Evolutionary conservation across 2,329 filamentous ascomycete genomes (phyloP).

Genomic region (Zymoseptoria pseudotritici): DNA sequence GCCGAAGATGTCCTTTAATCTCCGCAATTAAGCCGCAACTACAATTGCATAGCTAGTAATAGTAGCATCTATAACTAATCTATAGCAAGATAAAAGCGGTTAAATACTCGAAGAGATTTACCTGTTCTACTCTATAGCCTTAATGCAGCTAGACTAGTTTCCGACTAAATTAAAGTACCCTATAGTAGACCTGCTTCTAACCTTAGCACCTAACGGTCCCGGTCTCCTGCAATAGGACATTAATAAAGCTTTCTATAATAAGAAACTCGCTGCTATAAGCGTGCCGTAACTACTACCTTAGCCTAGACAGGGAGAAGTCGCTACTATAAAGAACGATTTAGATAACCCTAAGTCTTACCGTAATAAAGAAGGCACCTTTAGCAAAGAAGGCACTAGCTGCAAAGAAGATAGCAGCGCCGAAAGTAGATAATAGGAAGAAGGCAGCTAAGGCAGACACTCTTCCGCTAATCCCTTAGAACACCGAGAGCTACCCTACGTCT

Average conservation of each 20-base stretch:
- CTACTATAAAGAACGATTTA: no score
- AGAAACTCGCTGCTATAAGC: background rate
- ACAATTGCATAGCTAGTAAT: background rate
- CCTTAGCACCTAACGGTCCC: background rate
- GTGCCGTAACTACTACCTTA: background rate
- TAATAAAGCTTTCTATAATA: background rate
- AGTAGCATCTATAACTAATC: background rate
- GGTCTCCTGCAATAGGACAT: background rate
- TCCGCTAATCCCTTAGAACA: no score
- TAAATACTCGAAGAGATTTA: background rate
- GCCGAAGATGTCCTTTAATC: background rate
- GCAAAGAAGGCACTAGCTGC: no score
- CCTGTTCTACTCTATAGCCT: background rate
- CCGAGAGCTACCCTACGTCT: no score
- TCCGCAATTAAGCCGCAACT: background rate
- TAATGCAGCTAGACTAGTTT: background rate
- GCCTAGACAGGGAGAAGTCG: background rate
- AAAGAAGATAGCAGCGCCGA: no score
- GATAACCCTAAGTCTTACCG: no score
- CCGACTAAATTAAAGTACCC: background rate
- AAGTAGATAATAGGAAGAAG: no score
- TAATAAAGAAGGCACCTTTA: no score
- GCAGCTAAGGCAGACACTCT: no score
- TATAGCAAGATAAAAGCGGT: background rate
- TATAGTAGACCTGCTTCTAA: background rate